phyloP scores from a whole-genome alignment of 2,329 filamentous ascomycete genomes.

The Ceratocystis papillata region DNA sequence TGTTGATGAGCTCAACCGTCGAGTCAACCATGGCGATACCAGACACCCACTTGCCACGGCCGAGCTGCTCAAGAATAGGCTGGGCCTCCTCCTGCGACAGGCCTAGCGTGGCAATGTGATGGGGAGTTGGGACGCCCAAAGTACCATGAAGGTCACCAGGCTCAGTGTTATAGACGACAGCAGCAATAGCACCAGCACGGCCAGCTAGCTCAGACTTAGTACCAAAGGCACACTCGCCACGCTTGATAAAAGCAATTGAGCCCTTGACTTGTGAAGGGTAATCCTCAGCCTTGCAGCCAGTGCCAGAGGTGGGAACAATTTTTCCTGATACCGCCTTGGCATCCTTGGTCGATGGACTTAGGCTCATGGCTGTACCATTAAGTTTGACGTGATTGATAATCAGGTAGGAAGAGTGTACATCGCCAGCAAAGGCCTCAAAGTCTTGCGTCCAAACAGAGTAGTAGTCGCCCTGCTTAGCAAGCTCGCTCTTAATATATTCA shows the following conservation, averaged over 20 bases:
- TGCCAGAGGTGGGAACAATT: constrained; percentile 48
- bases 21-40: constrained; percentile 51
- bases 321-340: constrained; percentile 49
- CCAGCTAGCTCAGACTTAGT: constrained; percentile 59
- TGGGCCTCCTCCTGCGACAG: constrained; percentile 50
- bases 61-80: constrained; percentile 45
- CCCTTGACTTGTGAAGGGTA: constrained; percentile 49
- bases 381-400: constrained; percentile 44
- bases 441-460: constrained; percentile 53
- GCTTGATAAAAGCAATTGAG: constrained; percentile 58
- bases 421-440: constrained; percentile 52
- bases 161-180: constrained; percentile 65
- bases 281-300: constrained; percentile 54
- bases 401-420: constrained; percentile 48
- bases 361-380: constrained; percentile 47
- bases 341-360: constrained; percentile 55
- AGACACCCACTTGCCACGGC: constrained; percentile 40
- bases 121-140: constrained; percentile 47
- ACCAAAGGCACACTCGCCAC: constrained; percentile 62
- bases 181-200: constrained; percentile 57
- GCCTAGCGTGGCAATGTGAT: constrained; percentile 59
- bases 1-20: constrained; percentile 43
- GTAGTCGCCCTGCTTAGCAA: constrained; percentile 47
- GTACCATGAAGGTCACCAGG: constrained; percentile 55
- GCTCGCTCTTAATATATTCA: constrained; percentile 48